phyloP scores from a whole-genome alignment of 148 eudicot genomes.

The Selenicereus undatus region DNA sequence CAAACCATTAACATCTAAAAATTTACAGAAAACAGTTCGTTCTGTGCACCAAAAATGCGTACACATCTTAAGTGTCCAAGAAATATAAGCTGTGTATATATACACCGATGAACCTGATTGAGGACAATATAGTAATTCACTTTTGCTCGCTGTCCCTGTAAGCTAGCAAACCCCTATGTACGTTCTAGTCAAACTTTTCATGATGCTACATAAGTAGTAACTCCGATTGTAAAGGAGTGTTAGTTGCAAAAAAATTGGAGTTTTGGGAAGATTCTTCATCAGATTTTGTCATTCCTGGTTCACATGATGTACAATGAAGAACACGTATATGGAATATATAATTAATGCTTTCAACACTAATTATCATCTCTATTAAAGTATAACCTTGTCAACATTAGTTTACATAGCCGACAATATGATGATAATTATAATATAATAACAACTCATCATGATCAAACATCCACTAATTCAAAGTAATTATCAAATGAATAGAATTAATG shows the following conservation, averaged over 20 bases:
- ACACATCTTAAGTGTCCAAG: too few relatives aligned
- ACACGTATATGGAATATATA: slow-evolving; percentile 9
- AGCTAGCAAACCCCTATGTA: slow-evolving; percentile 8
- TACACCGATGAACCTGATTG: background rate
- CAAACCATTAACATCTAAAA: background rate
- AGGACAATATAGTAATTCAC: slow-evolving; percentile 14
- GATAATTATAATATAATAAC: background rate
- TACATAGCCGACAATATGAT: background rate
- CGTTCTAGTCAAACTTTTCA: background rate
- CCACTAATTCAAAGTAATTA: slow-evolving; percentile 7
- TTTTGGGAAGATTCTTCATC: slow-evolving; percentile 33
- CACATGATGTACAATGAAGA: slow-evolving; percentile 36
- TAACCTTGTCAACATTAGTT: slow-evolving; percentile 11
- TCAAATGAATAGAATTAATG: slow-evolving; percentile 9
- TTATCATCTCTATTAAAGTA: slow-evolving; percentile 14
- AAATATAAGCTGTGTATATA: background rate
- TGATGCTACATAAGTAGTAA: slow-evolving; percentile 22
- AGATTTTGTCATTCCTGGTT: slow-evolving; percentile 29
- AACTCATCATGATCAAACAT: slow-evolving; percentile 21
- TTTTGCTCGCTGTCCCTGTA: background rate
- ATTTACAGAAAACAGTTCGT: too few relatives aligned
- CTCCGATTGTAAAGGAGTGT: slow-evolving; percentile 31
- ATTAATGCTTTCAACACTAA: background rate
- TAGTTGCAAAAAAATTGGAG: slow-evolving; percentile 36
- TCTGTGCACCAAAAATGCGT: too few relatives aligned